Percentiles rank a stretch among this genome's conserved stretches.
phyloP scores from a whole-genome alignment of 2,329 filamentous ascomycete genomes.

The Amauroascus niger region DNA sequence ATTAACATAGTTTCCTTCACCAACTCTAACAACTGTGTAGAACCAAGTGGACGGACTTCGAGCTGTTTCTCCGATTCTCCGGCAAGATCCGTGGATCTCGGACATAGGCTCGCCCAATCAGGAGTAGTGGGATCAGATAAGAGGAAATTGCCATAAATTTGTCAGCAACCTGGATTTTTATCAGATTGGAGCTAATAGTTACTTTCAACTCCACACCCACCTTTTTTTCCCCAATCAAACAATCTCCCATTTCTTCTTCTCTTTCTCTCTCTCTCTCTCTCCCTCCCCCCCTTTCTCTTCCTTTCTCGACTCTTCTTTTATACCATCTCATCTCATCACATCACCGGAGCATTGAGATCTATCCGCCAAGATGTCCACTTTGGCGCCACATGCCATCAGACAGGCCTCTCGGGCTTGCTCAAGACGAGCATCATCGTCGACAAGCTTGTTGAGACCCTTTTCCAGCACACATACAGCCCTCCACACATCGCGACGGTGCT shows the following conservation, averaged over 20 bases:
- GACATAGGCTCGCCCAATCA: not conserved
- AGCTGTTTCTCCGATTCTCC: not conserved
- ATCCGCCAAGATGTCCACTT: conserved; percentile 46
- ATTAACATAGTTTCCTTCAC: too few species aligned
- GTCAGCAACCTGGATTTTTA: conserved; percentile 10
- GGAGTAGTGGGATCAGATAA: not conserved
- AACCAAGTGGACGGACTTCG: too few species aligned
- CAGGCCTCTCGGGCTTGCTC: conserved; percentile 57
- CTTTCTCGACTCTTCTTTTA: not conserved
- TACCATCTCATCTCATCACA: not conserved
- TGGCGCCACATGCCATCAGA: conserved; percentile 60
- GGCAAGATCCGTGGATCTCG: not conserved
- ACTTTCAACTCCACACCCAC: not conserved
- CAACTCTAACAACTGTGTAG: too few species aligned
- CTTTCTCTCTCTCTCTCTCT: not conserved
- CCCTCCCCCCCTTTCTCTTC: not conserved
- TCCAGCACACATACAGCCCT: conserved; percentile 16
- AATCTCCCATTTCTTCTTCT: not conserved
- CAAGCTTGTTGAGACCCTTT: conserved; percentile 30
- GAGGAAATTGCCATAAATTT: conserved; percentile 1
- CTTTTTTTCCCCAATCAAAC: not conserved
- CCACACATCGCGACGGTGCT: conserved; percentile 49
- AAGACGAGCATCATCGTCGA: conserved; percentile 40
- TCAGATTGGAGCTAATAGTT: conserved; percentile 9
- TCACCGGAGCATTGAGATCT: conserved; percentile 5